Base-by-base conservation (phyloP, 805 yeast species). In the Kuraishia floccosa region DNA sequence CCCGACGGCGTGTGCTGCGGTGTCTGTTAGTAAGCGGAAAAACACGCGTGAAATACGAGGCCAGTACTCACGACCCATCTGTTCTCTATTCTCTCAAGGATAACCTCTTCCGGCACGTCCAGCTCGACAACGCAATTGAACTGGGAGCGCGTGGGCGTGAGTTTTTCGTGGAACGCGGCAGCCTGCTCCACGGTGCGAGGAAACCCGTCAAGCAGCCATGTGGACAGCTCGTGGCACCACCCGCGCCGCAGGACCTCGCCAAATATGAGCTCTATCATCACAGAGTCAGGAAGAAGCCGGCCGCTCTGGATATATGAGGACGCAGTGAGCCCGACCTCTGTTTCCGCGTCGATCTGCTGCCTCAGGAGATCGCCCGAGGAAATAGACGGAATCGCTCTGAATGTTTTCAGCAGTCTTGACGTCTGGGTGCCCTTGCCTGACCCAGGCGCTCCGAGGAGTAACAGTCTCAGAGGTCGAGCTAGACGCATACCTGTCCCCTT, bases 351-450 rank as follows among this genome's bases (percentile, higher is more conserved):
- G 21, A 86, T 79, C 44, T 86, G 80, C 24, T 57, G 54, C 38
- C 97, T 66, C 27, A 87, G 57, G 4, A 85, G 56, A 53, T 87
- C 96, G 2, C 97, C 97, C 1, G 94, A 78, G 1, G 94, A 76
- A 6, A 89, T 54, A 1, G 89, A 59, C 10, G 63, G 50, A 15
- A 87, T 52, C 24, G 42, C 39, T 2, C 79, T 68, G 35, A 76
- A 65, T 25, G 58, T 53, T 31, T 68, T 65, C 35, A 78, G 50
- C 4, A 87, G 58, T 36, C 76, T 64, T 2, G 79, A 56, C 0
- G 95, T 80, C 41, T 80, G 82, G 0, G 97, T 87, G 2, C 96
- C 96, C 49, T 87, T 87, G 1, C 97, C 97, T 1, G 95, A 68
- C 0, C 97, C 97, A 1, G 97, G 97, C 0, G 96, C 94, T 3